These are phyloP conservation scores for Lactarius indigo DNA, from an alignment of 768 basidiomycete genomes.

Conservation along the genomic window DNA sequence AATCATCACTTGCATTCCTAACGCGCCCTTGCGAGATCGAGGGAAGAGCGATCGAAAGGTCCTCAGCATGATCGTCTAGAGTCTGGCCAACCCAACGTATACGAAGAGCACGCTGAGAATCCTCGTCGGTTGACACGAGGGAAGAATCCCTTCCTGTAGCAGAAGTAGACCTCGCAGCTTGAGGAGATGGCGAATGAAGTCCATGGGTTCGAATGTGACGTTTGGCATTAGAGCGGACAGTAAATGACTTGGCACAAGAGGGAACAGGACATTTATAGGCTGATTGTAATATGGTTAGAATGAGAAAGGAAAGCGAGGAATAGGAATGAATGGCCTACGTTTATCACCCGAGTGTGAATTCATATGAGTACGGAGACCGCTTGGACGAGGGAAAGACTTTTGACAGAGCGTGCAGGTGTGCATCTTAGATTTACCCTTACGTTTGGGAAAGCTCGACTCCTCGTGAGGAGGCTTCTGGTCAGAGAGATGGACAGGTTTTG, in stretches of 20 bases:
- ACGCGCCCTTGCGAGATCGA: slow-evolving; percentile 1
- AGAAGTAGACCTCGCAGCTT: not conserved
- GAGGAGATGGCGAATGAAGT: slow-evolving; percentile 36
- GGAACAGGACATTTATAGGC: slow-evolving; percentile 50
- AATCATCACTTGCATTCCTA: slow-evolving; percentile 1
- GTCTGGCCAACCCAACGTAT: slow-evolving; percentile 24
- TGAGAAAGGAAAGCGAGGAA: not conserved
- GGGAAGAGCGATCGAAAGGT: not conserved
- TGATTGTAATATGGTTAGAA: slow-evolving; percentile 13
- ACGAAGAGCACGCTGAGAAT: slow-evolving; percentile 19
- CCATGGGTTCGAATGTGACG: slow-evolving; percentile 77
- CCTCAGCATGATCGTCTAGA: slow-evolving; percentile 7
- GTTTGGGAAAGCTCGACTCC: slow-evolving; percentile 11
- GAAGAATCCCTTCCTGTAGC: slow-evolving; percentile 11
- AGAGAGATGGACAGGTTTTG: slow-evolving; percentile 5
- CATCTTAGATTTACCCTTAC: slow-evolving; percentile 38
- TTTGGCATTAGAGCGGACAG: slow-evolving; percentile 77
- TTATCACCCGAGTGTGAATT: slow-evolving; percentile 43
- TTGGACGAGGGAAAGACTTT: slow-evolving; percentile 41
- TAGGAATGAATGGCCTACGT: slow-evolving; percentile 33
- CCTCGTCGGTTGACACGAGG: slow-evolving; percentile 2
- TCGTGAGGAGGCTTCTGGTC: slow-evolving; percentile 8
- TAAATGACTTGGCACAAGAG: slow-evolving; percentile 62
- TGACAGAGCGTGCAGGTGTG: slow-evolving; percentile 37
- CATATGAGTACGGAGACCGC: slow-evolving; percentile 43